Evolutionary conservation across 1,139 yeast genomes (phyloP).

Genomic region (Candida sojae): DNA sequence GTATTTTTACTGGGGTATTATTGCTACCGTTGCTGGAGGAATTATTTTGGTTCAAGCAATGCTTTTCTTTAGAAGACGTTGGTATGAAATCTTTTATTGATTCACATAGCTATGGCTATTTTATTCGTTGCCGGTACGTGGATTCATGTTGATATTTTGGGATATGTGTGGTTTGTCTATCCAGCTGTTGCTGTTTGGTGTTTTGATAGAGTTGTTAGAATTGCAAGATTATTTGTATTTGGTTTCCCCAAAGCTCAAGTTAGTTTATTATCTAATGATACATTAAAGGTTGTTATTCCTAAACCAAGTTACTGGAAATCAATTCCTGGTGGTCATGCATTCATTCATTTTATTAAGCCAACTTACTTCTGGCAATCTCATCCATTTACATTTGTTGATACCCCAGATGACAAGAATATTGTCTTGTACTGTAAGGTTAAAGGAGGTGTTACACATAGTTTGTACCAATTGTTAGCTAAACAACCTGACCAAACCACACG

Average conservation of each 20-base stretch:
- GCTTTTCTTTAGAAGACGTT: conserved; percentile 33
- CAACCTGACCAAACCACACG: too few species aligned
- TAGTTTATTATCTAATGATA: conserved; percentile 35
- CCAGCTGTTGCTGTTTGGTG: conserved; percentile 46
- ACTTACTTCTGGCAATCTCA: too few species aligned
- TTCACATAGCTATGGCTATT: conserved; percentile 39
- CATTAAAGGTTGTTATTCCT: conserved; percentile 19
- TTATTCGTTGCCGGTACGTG: conserved; percentile 22
- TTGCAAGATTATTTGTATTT: conserved; percentile 32
- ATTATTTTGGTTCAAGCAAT: conserved; percentile 37
- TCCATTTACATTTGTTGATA: too few species aligned
- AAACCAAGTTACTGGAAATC: too few species aligned
- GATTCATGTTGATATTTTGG: too few species aligned
- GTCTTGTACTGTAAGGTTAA: too few species aligned
- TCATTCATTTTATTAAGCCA: too few species aligned
- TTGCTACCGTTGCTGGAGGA: conserved; percentile 34
- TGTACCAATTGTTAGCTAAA: too few species aligned
- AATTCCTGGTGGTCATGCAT: too few species aligned
- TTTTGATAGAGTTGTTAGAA: conserved; percentile 40
- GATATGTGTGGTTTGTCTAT: conserved; percentile 36
- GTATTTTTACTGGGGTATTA: conserved; percentile 49
- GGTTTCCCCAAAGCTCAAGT: conserved; percentile 43
- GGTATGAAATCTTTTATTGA: conserved; percentile 38
- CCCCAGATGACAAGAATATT: too few species aligned
- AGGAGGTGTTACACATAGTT: too few species aligned